phyloP scores from a whole-genome alignment of 2,329 filamentous ascomycete species.

The Fusarium sp. region DNA sequence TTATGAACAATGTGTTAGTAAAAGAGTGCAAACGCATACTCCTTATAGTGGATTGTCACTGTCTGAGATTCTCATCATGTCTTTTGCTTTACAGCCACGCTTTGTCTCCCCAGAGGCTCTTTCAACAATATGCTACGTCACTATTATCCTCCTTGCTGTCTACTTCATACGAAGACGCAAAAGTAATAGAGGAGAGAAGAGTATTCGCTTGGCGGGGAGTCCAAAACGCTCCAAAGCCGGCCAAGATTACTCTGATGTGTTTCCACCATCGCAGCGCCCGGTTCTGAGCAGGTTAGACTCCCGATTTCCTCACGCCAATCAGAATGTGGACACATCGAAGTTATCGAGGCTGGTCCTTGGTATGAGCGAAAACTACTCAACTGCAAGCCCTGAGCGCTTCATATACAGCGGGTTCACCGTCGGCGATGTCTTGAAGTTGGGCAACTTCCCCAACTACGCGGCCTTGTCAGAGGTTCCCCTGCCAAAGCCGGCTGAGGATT shows the following conservation, averaged over 20 bases:
- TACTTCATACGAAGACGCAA: background rate
- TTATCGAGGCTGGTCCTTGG: background rate
- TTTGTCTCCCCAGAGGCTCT: background rate
- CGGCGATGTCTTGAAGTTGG: background rate
- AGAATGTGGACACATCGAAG: background rate
- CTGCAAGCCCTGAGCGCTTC: background rate
- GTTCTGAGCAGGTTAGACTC: background rate
- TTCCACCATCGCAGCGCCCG: background rate
- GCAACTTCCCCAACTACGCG: background rate
- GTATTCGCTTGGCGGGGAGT: background rate
- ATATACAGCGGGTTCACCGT: background rate
- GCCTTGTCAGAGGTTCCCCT: background rate
- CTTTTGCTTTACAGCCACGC: background rate
- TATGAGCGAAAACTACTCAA: background rate
- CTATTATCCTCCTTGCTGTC: background rate
- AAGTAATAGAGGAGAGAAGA: background rate
- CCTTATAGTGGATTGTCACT: background rate
- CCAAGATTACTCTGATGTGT: background rate
- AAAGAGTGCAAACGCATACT: background rate
- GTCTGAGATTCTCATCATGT: background rate
- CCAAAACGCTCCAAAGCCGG: background rate
- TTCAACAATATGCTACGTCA: background rate
- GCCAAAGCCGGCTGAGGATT: constrained; percentile 48
- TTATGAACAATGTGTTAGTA: background rate
- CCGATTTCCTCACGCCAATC: background rate